Percentiles rank a stretch among this genome's conserved stretches.
Conservation (phyloP, 2,329 filamentous ascomycete genomes). For the Ceratocystis diversiconidia region DNA sequence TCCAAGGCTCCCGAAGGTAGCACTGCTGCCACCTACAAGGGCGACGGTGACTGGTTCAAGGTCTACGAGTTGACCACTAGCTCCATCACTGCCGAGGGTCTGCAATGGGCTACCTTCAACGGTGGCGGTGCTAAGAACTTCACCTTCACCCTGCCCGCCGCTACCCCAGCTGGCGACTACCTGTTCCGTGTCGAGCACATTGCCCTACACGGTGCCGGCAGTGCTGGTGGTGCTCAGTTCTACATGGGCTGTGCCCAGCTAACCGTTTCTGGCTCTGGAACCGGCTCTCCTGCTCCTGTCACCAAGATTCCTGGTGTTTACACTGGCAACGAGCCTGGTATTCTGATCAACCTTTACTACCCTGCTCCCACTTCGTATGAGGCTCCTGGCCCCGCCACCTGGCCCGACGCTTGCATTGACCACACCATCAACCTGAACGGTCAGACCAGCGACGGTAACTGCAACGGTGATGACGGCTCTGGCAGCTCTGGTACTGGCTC, state of each 20-base stretch:
- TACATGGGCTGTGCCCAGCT: constrained; percentile 31
- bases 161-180: constrained; percentile 35
- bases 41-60: constrained; percentile 28
- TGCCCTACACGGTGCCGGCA: constrained; percentile 31
- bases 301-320: constrained; percentile 29
- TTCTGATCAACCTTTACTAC: constrained; percentile 31
- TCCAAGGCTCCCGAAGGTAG: constrained; percentile 27
- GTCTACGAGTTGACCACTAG: constrained; percentile 23
- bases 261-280: constrained; percentile 28
- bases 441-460: constrained; percentile 26
- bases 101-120: constrained; percentile 19
- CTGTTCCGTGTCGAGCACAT: constrained; percentile 36
- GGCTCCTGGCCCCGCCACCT: constrained; percentile 20
- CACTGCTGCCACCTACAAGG: constrained; percentile 25
- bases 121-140: constrained; percentile 21
- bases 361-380: constrained; percentile 27
- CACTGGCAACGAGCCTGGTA: constrained; percentile 27
- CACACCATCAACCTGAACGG: constrained; percentile 27
- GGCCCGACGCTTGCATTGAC: constrained; percentile 27
- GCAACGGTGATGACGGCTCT: constrained; percentile 22
- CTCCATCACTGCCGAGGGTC: constrained; percentile 15
- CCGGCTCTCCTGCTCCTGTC: constrained; percentile 26
- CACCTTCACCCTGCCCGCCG: constrained; percentile 30
- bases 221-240: constrained; percentile 31
- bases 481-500: constrained; percentile 17